phyloP scores from a whole-genome alignment of 2,329 filamentous ascomycete species.

The Aspergillus novoparasiticus region DNA sequence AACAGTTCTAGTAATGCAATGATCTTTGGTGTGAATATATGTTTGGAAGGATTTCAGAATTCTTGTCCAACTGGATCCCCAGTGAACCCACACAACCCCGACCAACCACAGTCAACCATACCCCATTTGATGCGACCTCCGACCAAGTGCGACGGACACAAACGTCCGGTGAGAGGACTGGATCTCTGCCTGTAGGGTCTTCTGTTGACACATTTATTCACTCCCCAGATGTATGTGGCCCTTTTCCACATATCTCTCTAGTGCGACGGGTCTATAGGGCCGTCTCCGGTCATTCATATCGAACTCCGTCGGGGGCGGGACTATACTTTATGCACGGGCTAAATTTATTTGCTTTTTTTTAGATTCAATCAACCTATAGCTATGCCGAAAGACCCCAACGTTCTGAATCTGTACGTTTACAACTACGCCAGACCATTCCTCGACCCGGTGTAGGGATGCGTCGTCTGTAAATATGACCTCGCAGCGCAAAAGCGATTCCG shows the following conservation, averaged over 20 bases:
- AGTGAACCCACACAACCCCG: conserved; percentile 5
- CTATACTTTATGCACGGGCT: not conserved
- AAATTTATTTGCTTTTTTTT: conserved; percentile 7
- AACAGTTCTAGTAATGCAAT: conserved; percentile 14
- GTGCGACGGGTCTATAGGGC: not conserved
- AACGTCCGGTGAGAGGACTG: conserved; percentile 27
- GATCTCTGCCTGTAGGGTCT: conserved; percentile 15
- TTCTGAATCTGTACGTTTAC: conserved; percentile 20
- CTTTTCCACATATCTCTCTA: conserved; percentile 1
- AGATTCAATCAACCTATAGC: conserved; percentile 13
- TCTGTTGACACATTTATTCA: not conserved
- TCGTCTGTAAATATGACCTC: conserved; percentile 24
- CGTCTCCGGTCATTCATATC: not conserved
- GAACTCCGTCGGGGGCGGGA: not conserved
- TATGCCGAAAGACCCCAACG: conserved; percentile 23
- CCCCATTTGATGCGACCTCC: conserved; percentile 28
- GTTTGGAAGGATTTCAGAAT: conserved; percentile 21
- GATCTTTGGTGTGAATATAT: conserved; percentile 22
- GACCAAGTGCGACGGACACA: conserved; percentile 23
- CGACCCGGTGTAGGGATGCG: conserved; percentile 25
- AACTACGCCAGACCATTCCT: conserved; percentile 21
- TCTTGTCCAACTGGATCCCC: conserved; percentile 13
- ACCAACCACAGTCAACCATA: conserved; percentile 9
- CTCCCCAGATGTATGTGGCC: conserved; percentile 1
- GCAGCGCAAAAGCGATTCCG: not conserved